A percentile compares a stretch with the other conserved stretches of the same genome.
Evolutionary conservation across 352 stramenopile genomes (phyloP).

Genomic region (Phytophthora idaei): DNA sequence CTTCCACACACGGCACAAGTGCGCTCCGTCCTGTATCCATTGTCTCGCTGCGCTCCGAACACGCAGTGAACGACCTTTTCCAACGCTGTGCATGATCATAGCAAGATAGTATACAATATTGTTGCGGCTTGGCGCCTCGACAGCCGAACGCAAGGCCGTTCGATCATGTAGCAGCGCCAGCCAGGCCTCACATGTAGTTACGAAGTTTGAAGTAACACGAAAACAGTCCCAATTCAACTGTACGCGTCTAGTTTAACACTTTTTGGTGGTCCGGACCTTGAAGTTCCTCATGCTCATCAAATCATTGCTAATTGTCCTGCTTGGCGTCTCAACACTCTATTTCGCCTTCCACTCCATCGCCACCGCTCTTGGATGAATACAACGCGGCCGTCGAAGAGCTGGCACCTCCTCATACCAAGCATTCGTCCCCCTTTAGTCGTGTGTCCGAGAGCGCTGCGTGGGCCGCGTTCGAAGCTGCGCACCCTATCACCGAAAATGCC

Average conservation of each 20-base stretch:
- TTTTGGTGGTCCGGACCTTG: neutral
- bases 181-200: constrained; percentile 19
- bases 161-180: constrained; percentile 7
- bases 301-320: neutral
- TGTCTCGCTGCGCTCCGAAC: constrained; percentile 25
- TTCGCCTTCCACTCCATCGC: neutral
- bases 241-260: neutral
- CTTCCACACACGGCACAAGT: constrained; percentile 13
- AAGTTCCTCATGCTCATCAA: neutral
- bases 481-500: constrained; percentile 15
- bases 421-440: neutral
- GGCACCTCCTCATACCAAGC: neutral
- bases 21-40: constrained; percentile 19
- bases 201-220: constrained; percentile 33
- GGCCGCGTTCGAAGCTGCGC: constrained; percentile 28
- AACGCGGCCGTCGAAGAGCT: constrained; percentile 11
- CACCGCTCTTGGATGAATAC: constrained; percentile 33
- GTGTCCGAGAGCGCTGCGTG: constrained; percentile 14
- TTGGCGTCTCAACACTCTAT: constrained; percentile 7
- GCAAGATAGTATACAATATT: constrained; percentile 16
- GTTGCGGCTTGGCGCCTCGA: constrained; percentile 21
- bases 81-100: constrained; percentile 33
- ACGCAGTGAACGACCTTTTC: constrained; percentile 30
- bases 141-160: constrained; percentile 27
- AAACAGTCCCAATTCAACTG: neutral